phyloP scores from a whole-genome alignment of 768 basidiomycete genomes.

The Boletellus ananiceps region DNA sequence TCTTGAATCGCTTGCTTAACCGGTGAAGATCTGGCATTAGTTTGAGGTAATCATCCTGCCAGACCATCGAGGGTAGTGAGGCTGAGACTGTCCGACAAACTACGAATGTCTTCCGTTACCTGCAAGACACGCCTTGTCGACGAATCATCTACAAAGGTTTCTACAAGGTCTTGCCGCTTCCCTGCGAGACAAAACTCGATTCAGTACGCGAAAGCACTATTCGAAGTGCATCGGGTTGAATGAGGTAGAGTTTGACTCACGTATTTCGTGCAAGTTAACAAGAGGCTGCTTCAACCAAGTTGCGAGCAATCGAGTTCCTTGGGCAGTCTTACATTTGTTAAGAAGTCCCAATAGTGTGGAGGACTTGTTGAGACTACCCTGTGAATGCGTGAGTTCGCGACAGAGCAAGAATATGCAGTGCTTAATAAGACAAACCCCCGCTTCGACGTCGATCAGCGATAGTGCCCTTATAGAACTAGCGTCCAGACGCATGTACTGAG shows the following conservation, averaged over 20 bases:
- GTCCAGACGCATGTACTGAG: constrained; percentile 94
- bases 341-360: constrained; percentile 85
- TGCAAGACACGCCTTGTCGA: constrained; percentile 68
- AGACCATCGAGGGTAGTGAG: background rate
- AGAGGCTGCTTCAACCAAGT: constrained; percentile 96
- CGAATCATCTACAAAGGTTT: constrained; percentile 77
- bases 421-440: constrained; percentile 25
- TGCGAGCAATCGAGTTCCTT: constrained; percentile 82
- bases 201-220: background rate
- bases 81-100: background rate
- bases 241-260: constrained; percentile 40
- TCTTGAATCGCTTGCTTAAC: constrained; percentile 87
- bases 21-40: constrained; percentile 92
- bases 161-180: constrained; percentile 83
- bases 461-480: constrained; percentile 90
- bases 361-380: constrained; percentile 68
- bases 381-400: background rate
- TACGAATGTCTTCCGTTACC: constrained; percentile 36
- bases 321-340: constrained; percentile 95
- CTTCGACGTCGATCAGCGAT: constrained; percentile 72
- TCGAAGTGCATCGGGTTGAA: background rate
- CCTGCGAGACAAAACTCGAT: constrained; percentile 37
- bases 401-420: background rate
- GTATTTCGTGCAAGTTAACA: constrained; percentile 89
- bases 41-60: constrained; percentile 82